Evolutionary conservation across 371 early-diverging fungal genomes (phyloP).

Genomic region (Rhizopus stolonifer): DNA sequence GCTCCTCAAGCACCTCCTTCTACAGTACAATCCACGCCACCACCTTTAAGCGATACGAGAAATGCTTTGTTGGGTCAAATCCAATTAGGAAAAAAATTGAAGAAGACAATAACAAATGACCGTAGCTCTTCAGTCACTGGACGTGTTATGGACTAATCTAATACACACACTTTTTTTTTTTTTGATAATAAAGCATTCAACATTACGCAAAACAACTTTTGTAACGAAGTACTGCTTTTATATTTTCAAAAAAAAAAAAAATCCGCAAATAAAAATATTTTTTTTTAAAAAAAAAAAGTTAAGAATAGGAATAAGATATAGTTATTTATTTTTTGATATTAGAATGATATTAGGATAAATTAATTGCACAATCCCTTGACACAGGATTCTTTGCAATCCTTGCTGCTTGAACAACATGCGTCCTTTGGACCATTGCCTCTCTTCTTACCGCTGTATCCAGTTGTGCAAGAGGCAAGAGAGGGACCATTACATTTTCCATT

Average conservation of each 20-base stretch:
- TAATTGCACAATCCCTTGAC: conserved; percentile 17
- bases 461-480: conserved; percentile 8
- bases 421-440: conserved; percentile 14
- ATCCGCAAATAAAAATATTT: too few relatives aligned
- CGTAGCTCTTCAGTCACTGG: conserved; percentile 42
- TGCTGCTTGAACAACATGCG: conserved; percentile 10
- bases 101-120: conserved; percentile 42
- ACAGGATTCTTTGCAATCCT: conserved; percentile 18
- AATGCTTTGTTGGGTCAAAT: conserved; percentile 47
- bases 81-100: conserved; percentile 33
- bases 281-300: too few relatives aligned
- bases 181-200: background rate
- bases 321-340: background rate
- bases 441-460: conserved; percentile 16
- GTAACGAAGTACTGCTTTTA: too few relatives aligned
- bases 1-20: conserved; percentile 15
- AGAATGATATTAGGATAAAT: background rate
- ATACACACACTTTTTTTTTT: background rate
- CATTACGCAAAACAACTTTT: too few relatives aligned
- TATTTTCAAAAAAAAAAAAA: too few relatives aligned
- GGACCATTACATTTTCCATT: conserved; percentile 16
- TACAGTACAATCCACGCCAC: conserved; percentile 6
- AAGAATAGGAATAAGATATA: background rate
- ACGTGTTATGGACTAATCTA: conserved; percentile 19
- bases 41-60: conserved; percentile 27